These are phyloP conservation scores for Astraeus odoratus DNA, from an alignment of 768 basidiomycete genomes.

Conservation along the genomic window DNA sequence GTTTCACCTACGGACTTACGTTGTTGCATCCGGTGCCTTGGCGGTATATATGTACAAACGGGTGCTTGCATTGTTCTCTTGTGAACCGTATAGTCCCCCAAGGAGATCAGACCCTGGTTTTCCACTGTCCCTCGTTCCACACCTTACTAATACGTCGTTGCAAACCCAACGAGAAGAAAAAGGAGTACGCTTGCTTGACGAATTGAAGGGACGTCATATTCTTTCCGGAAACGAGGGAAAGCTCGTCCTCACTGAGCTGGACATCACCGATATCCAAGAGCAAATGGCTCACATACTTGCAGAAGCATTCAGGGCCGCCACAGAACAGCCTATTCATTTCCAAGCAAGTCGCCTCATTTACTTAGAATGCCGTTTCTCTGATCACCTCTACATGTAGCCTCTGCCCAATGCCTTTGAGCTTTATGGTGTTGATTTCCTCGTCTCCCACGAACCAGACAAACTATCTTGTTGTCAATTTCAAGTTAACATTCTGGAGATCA, in stretches of 20 bases:
- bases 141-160: constrained; percentile 90
- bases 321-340: constrained; percentile 77
- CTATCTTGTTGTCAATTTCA: constrained; percentile 31
- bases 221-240: constrained; percentile 28
- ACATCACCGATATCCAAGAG: constrained; percentile 46
- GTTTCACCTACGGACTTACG: constrained; percentile 95
- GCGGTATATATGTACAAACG: constrained; percentile 75
- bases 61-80: constrained; percentile 84
- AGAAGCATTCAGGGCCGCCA: constrained; percentile 82
- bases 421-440: constrained; percentile 89
- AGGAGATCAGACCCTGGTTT: constrained; percentile 19
- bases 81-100: constrained; percentile 58
- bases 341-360: constrained; percentile 44
- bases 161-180: constrained; percentile 63
- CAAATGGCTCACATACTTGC: constrained; percentile 61
- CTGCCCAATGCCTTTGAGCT: constrained; percentile 92
- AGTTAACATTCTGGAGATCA: constrained; percentile 82
- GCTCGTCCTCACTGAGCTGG: constrained; percentile 16
- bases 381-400: constrained; percentile 38
- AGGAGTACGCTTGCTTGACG: constrained; percentile 71
- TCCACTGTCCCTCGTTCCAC: constrained; percentile 44
- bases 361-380: not conserved
- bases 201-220: constrained; percentile 63
- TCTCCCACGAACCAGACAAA: constrained; percentile 37
- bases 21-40: constrained; percentile 68